Base-by-base conservation (phyloP, 192 early-diverging fungal genomes). In the Phycomyces nitens region DNA sequence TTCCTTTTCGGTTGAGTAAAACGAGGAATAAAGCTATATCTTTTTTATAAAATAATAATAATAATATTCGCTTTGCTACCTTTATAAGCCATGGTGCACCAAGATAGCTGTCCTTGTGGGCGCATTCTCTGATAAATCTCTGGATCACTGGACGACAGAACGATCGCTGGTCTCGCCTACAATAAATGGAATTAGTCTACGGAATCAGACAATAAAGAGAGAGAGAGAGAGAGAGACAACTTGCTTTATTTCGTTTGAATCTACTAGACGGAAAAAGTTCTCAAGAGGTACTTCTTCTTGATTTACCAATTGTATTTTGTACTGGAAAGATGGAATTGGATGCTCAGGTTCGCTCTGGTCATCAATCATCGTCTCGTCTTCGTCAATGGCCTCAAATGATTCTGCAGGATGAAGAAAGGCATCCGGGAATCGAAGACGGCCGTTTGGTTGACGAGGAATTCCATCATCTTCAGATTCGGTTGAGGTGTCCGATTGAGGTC, bases 11-110 rank as follows among this genome's bases (percentile, higher is more conserved):
- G 29, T 34, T 34, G 29, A 34, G 29, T 34, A 34, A 34, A 34
- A 34, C 29, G 7, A 34, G 29, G 29, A 34, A 34, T 34, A 34
- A 34, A 34, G 29, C 3, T 34, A 34, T 34, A 5, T 34, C 7
- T 7, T 34, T 34, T 7, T 34, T 34, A 34, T 34, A 34, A 34
- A 34, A 34, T 34, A 34, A 34, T 5, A 34, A 34, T 6, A 7
- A 47, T 7, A n/a, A 18, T 8, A 39, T 10, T 57, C 2, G 4
- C 5, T 20, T 43, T 12, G 22, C 8, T 63, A 87, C 88, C 75
- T 84, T 79, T 21, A 93, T 77, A 11, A 88, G 26, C 85, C 88
- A 89, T 1, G 89, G 88, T n/a, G 89, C 80, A n/a, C 81, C 84
- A 26, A 82, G 53, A 71, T 86, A 89, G n/a, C 59, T 70, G 43